phyloP scores from a whole-genome alignment of 495 filamentous ascomycete genomes.

The Hypoxylon lenormandii region DNA sequence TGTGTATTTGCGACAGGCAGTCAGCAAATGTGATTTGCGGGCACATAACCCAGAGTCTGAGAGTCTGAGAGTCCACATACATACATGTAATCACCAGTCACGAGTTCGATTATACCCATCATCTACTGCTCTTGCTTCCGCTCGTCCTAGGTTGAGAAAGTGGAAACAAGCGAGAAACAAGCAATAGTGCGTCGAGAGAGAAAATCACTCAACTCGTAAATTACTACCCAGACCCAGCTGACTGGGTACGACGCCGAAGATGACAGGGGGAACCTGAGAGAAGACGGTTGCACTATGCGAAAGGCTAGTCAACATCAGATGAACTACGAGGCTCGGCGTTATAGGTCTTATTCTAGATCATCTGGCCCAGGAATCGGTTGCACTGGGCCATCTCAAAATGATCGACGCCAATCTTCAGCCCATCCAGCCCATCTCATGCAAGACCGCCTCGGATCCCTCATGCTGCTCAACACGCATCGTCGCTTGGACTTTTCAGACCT shows the following conservation, averaged over 20 bases:
- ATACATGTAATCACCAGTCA: too few relatives aligned
- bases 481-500: not conserved
- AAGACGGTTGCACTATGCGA: constrained; percentile 10
- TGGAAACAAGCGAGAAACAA: constrained; percentile 1
- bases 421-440: constrained; percentile 6
- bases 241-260: constrained; percentile 30
- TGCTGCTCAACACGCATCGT: not conserved
- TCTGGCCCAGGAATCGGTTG: constrained; percentile 29
- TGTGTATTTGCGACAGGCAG: constrained; percentile 14
- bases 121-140: constrained; percentile 14
- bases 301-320: constrained; percentile 25
- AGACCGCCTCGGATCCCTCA: constrained; percentile 6
- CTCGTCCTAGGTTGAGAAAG: constrained; percentile 12
- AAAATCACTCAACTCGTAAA: constrained; percentile 17
- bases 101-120: constrained; percentile 21
- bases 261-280: not conserved
- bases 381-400: constrained; percentile 24
- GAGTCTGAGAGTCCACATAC: too few relatives aligned
- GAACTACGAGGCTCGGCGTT: constrained; percentile 24
- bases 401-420: constrained; percentile 36
- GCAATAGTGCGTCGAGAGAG: constrained; percentile 8
- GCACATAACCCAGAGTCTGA: too few relatives aligned
- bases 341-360: constrained; percentile 34
- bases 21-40: too few relatives aligned
- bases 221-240: constrained; percentile 41